Base-by-base conservation (phyloP, 768 basidiomycete species). In the Agaricus bisporus region DNA sequence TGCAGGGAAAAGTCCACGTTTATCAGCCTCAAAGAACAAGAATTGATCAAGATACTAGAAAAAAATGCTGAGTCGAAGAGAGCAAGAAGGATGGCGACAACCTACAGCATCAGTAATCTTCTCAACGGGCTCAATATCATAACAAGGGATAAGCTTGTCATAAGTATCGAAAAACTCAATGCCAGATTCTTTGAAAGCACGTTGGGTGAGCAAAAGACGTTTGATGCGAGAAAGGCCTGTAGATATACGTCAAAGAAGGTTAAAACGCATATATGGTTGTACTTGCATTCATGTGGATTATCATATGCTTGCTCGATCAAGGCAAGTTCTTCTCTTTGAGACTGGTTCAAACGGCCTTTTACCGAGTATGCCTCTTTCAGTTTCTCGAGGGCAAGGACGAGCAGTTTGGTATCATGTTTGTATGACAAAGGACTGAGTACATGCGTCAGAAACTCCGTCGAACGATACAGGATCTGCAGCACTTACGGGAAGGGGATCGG, bases 241-340 rank as follows among this genome's bases (percentile, higher is more conserved):
- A 28, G 53, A 39, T 15, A 38, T 12, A 32, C 44, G 38, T 49
- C 39, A 63, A 29, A 5, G 41, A 25, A 14, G 26, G 50, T 37
- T 11, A 17, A 22, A 5, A 44, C 11, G 35, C 9, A 49, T 11
- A 53, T 18, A 1, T 11, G 1, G 15, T 29, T 10, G 37, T 17
- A 48, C 80, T 62, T 61, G 85, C 94, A 98, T 76, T 99, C 97
- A 69, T 98, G 97, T 26, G 97, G 97, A 65, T 98, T 98, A 68
- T 99, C 97, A 67, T 98, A 98, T 3, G 95, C 95, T 70, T 99
- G 97, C 65, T 99, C 97, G 57, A 99, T 97, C 48, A 99, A 78
- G 11, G 97, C 97, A 49, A 99, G 75, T 68, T 99, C 97, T 66
- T 99, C 97, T 63, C 97, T 85, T 68, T 99, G 97, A 20, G 92